A percentile compares a stretch with the other conserved stretches of the same genome.
Conservation (phyloP, 2,329 filamentous ascomycete species). For the Pyricularia grisea region DNA sequence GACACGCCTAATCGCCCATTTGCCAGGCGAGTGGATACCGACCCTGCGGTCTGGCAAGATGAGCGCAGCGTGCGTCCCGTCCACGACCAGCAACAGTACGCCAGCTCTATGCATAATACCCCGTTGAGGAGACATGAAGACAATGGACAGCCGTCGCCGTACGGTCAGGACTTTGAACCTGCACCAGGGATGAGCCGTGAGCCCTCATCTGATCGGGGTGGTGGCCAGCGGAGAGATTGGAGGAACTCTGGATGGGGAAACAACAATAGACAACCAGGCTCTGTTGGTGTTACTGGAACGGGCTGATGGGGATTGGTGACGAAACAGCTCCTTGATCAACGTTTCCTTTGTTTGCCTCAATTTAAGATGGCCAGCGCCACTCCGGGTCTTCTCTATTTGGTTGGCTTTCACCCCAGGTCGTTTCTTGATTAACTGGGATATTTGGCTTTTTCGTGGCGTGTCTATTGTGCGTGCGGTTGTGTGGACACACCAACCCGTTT, state of each 20-base stretch:
- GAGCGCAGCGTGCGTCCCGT: conserved; percentile 78
- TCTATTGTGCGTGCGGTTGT: neutral
- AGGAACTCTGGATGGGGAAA: conserved; percentile 41
- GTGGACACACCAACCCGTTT: neutral
- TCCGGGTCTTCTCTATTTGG: neutral
- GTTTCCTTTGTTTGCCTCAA: neutral
- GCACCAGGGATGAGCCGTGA: conserved; percentile 28
- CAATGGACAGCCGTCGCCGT: conserved; percentile 29
- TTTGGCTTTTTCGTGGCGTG: neutral
- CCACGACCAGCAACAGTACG: conserved; percentile 30
- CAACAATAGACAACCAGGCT: conserved; percentile 34
- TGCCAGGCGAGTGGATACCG: conserved; percentile 69
- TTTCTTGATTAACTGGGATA: neutral
- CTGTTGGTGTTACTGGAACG: conserved; percentile 38
- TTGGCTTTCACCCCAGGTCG: neutral
- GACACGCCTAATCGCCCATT: conserved; percentile 46
- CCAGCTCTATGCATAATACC: neutral
- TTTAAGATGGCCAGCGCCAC: neutral
- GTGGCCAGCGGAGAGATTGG: conserved; percentile 42
- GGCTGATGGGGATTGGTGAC: conserved; percentile 14
- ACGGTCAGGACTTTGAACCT: conserved; percentile 33
- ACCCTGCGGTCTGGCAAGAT: conserved; percentile 73
- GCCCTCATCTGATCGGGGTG: conserved; percentile 20
- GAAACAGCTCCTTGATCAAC: neutral
- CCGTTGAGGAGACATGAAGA: conserved; percentile 24